Percentiles rank a stretch among this genome's conserved stretches.
Evolutionary conservation across 2,329 filamentous ascomycete genomes (phyloP).

Genomic region (Fusarium begoniae): DNA sequence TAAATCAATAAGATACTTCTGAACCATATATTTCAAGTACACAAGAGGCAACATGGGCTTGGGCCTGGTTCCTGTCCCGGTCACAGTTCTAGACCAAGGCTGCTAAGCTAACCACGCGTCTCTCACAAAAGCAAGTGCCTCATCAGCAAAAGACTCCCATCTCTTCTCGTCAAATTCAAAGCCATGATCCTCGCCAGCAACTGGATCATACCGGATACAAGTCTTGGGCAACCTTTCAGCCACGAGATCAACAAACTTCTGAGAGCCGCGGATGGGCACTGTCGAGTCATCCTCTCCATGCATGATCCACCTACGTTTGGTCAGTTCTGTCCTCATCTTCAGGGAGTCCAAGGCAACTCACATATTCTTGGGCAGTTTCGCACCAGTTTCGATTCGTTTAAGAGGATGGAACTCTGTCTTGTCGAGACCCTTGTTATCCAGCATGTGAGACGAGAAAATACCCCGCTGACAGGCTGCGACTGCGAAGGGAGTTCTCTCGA

Average conservation of each 20-base stretch:
- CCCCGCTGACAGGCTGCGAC: constrained; percentile 18
- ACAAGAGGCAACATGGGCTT: no score
- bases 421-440: constrained; percentile 22
- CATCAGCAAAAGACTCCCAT: constrained; percentile 22
- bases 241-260: constrained; percentile 14
- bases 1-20: no score
- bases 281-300: constrained; percentile 32
- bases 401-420: constrained; percentile 17
- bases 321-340: background rate
- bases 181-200: constrained; percentile 31
- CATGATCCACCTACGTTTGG: constrained; percentile 25
- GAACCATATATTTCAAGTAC: no score
- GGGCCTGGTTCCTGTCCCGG: no score
- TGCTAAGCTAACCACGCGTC: constrained; percentile 19
- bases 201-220: constrained; percentile 21
- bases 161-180: constrained; percentile 32
- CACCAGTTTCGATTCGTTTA: constrained; percentile 22
- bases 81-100: background rate
- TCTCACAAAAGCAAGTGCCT: constrained; percentile 27
- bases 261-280: constrained; percentile 3
- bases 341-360: accelerated
- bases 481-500: constrained; percentile 13
- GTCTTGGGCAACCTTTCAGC: constrained; percentile 4
- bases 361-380: constrained; percentile 18
- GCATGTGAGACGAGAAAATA: constrained; percentile 20